Conservation (phyloP, 2,329 filamentous ascomycete genomes). For the Ambrosiella beaveri region DNA sequence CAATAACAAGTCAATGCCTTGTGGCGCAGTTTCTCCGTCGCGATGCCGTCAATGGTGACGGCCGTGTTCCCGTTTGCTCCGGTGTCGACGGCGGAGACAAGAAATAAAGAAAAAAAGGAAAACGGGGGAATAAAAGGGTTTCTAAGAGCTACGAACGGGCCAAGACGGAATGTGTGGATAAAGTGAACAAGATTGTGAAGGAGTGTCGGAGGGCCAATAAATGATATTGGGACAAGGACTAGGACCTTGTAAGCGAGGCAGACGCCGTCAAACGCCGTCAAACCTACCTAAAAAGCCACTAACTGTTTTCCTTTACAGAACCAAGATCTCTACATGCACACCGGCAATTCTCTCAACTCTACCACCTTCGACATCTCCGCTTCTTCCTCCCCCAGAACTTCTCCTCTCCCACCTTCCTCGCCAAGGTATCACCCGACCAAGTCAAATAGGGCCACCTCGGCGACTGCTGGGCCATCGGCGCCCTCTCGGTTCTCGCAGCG, state of each 20-base stretch:
- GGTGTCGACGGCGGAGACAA: conserved; percentile 30
- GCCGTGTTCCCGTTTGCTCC: conserved; percentile 48
- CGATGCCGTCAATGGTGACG: conserved; percentile 46
- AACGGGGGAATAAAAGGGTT: conserved; percentile 42
- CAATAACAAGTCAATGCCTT: conserved; percentile 50
- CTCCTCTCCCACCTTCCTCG: conserved; percentile 52
- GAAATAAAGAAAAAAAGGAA: conserved; percentile 20
- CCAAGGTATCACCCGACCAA: conserved; percentile 50
- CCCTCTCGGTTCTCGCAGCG: conserved; percentile 59
- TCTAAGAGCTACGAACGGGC: conserved; percentile 45
- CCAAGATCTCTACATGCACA: conserved; percentile 51
- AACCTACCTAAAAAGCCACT: neutral
- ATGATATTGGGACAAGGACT: conserved; percentile 55
- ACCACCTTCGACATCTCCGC: conserved; percentile 31
- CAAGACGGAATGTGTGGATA: conserved; percentile 44
- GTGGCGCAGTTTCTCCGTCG: conserved; percentile 43
- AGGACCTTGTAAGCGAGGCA: conserved; percentile 33
- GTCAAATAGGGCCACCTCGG: conserved; percentile 62
- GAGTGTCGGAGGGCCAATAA: conserved; percentile 60
- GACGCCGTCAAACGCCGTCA: neutral
- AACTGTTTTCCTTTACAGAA: conserved; percentile 24
- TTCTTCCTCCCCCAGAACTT: conserved; percentile 48
- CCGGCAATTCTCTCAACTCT: conserved; percentile 34
- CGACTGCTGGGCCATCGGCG: conserved; percentile 74
- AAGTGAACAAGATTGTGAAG: conserved; percentile 41